Base-by-base conservation (phyloP, 257 asterid genomes). In the Nicotiana sylvestris region DNA sequence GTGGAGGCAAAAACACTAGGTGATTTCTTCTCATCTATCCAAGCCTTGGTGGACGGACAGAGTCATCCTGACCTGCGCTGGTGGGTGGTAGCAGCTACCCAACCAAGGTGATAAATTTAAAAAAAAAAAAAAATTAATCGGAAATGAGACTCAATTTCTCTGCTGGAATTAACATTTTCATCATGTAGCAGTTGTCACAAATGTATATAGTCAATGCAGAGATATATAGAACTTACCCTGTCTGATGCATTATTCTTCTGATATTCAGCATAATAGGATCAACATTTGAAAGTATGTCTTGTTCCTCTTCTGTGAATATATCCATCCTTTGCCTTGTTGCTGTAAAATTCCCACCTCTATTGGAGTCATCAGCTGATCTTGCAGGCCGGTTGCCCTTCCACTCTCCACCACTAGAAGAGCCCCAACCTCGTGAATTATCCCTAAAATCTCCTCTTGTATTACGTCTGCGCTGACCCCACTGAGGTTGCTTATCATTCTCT, bases 261-360 rank as follows among this genome's bases (percentile, higher is more conserved):
- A 94, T 88, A 86, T 81, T 87, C 89, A 93, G 92, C 96, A 96
- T 90, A 17, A 92, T 82, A 6, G 91, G 74, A 27, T 96, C 98
- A 58, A 84, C 85, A 51, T 91, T 94, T 6, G 85, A 81, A 78
- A 96, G 95, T 84, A 90, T 86, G 16, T 96, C 97, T 84, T 92
- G 95, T 83, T 94, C 98, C 72, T 96, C 99, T n/a, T 85, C 92
- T 2, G 98, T 89, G 86, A 96, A 94, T 13, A 77, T 37, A 90
- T 95, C 97, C 82, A 93, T 60, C 21, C 92, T 92, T 89, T 92
- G 94, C 88, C 89, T 91, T 3, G 97, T 90, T 25, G 80, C 81
- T 21, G 97, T 93, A 74, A 92, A 78, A 58, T 85, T 80, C 46
- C 69, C 91, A 15, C 88, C 88, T 66, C 87, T 77, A 74, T 84